A percentile compares a stretch with the other conserved stretches of the same genome.
Conservation (phyloP, 83 land plant species). For the Diphasiastrum complanatum region DNA sequence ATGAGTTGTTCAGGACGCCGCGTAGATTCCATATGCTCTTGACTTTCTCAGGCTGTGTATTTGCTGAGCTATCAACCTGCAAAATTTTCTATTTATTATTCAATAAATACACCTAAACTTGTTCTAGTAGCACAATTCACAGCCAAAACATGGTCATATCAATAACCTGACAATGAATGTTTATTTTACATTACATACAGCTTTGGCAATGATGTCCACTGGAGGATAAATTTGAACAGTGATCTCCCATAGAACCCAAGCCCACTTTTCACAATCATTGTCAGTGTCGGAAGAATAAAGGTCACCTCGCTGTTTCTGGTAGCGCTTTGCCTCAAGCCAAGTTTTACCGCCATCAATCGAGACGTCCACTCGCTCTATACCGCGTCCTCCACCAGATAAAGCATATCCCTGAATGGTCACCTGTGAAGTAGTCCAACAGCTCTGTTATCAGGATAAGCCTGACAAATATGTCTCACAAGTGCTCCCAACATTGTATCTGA, state of each 20-base stretch:
- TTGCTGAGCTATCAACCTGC: slow-evolving; percentile 11
- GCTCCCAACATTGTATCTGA: too few species aligned
- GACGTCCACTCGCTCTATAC: slow-evolving; percentile 13
- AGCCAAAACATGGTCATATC: too few species aligned
- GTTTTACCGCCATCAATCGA: slow-evolving; percentile 10
- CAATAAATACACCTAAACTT: background rate
- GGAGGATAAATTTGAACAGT: background rate
- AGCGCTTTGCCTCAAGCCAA: slow-evolving; percentile 6
- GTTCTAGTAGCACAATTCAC: background rate
- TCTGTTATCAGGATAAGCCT: too few species aligned
- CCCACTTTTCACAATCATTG: background rate
- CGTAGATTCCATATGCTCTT: slow-evolving; percentile 9
- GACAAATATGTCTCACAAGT: too few species aligned
- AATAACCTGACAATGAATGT: too few species aligned
- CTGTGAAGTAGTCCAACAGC: too few species aligned
- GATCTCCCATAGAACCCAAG: slow-evolving; percentile 15
- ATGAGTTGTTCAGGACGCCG: slow-evolving; percentile 9
- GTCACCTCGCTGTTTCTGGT: background rate
- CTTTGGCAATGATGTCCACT: slow-evolving; percentile 2
- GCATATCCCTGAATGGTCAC: slow-evolving; percentile 1
- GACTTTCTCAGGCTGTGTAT: slow-evolving; percentile 9
- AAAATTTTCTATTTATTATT: background rate
- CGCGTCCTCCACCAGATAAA: slow-evolving; percentile 10
- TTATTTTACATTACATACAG: background rate
- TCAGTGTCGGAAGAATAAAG: background rate